These are phyloP conservation scores for Lepiota brunneoincarnata DNA, from an alignment of 768 basidiomycete genomes.

Conservation along the genomic window DNA sequence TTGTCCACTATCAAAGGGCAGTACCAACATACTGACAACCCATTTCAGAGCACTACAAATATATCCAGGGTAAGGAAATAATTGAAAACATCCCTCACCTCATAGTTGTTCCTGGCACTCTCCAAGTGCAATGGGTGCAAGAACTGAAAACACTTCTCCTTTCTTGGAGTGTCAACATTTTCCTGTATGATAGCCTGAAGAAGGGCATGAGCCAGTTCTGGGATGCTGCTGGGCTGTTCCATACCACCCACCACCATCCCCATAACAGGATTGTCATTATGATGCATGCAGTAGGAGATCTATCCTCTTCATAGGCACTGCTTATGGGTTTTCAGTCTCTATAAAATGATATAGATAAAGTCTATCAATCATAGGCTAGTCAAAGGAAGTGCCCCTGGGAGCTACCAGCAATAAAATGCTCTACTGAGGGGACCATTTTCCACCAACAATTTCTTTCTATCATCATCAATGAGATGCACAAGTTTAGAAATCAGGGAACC, in stretches of 20 bases:
- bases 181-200: slow-evolving; percentile 18
- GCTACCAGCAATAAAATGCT: not conserved
- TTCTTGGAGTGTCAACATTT: slow-evolving; percentile 18
- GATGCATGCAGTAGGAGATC: slow-evolving; percentile 19
- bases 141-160: slow-evolving; percentile 15
- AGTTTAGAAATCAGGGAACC: slow-evolving; percentile 17
- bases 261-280: slow-evolving; percentile 19
- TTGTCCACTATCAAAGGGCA: not conserved
- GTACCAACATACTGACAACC: not conserved
- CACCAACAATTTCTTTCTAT: slow-evolving; percentile 15
- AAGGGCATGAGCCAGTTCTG: slow-evolving; percentile 16
- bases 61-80: slow-evolving; percentile 1
- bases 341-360: not conserved
- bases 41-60: slow-evolving; percentile 7
- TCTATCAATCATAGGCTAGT: too few relatives aligned
- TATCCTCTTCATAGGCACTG: not conserved
- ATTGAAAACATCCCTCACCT: slow-evolving; percentile 16
- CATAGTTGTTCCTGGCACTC: slow-evolving; percentile 21
- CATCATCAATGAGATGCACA: slow-evolving; percentile 23
- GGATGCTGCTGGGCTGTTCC: slow-evolving; percentile 12
- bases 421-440: slow-evolving; percentile 12
- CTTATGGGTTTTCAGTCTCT: not conserved
- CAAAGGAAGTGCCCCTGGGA: not conserved
- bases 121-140: slow-evolving; percentile 18
- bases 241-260: slow-evolving; percentile 5